A percentile compares a stretch with the other conserved stretches of the same genome.
phyloP scores from a whole-genome alignment of 495 filamentous ascomycete genomes.

The Penicillium samsonianum region DNA sequence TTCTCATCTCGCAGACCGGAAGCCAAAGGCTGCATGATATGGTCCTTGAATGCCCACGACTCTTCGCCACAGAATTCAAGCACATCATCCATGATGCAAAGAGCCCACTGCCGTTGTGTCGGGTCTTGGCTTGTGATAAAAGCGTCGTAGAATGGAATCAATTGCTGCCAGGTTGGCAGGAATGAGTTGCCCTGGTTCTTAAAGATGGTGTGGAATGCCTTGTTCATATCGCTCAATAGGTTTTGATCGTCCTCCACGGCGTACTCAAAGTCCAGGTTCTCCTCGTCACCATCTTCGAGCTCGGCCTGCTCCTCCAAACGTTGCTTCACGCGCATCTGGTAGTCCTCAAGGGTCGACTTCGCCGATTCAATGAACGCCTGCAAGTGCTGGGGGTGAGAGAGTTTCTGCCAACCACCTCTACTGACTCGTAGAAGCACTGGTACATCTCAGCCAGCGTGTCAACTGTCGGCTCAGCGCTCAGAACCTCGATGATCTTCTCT shows the following conservation, averaged over 20 bases:
- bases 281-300: slow-evolving; percentile 81
- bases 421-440: slow-evolving; percentile 98
- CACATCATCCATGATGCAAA: slow-evolving; percentile 98
- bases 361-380: slow-evolving; percentile 80
- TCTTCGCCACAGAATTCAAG: slow-evolving; percentile 92
- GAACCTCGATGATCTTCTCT: slow-evolving; percentile 87
- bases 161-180: slow-evolving; percentile 81
- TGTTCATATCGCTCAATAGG: slow-evolving; percentile 98
- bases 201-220: slow-evolving; percentile 98
- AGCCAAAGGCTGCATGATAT: slow-evolving; percentile 83
- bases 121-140: slow-evolving; percentile 84
- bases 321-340: slow-evolving; percentile 76
- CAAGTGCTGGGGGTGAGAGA: slow-evolving; percentile 80
- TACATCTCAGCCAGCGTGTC: slow-evolving; percentile 99
- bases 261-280: slow-evolving; percentile 64
- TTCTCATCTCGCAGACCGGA: slow-evolving; percentile 79
- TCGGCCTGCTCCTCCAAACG: slow-evolving; percentile 77
- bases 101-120: slow-evolving; percentile 95
- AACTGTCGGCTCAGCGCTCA: slow-evolving; percentile 92
- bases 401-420: slow-evolving; percentile 87
- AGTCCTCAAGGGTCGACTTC: slow-evolving; percentile 83
- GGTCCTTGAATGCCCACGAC: slow-evolving; percentile 75
- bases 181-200: slow-evolving; percentile 88
- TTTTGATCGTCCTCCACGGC: slow-evolving; percentile 98
- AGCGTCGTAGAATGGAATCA: slow-evolving; percentile 78